Conservation (phyloP, 257 asterid genomes). For the Echium plantagineum region DNA sequence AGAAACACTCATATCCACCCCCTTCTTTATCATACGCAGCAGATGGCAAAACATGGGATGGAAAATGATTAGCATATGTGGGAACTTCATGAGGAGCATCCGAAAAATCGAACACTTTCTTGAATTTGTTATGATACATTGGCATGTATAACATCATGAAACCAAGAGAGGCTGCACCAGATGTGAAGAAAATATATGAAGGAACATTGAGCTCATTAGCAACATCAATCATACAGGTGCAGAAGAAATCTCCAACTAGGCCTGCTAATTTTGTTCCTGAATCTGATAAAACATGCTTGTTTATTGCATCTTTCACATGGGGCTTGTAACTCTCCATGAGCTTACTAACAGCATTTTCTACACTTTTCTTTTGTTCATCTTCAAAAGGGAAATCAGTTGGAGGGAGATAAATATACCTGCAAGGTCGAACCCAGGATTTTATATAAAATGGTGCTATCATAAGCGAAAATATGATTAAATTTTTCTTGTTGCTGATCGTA, state of each 20-base stretch:
- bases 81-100: slow-evolving; percentile 3
- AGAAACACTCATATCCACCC: slow-evolving; percentile 12
- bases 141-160: slow-evolving; percentile 9
- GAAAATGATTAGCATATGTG: slow-evolving; percentile 10
- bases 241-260: slow-evolving; percentile 12
- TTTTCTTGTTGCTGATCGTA: too few species aligned
- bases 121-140: slow-evolving; percentile 4
- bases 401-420: too few species aligned
- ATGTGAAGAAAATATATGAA: slow-evolving; percentile 14
- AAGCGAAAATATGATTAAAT: too few species aligned
- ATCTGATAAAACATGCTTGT: slow-evolving; percentile 2
- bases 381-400: too few species aligned
- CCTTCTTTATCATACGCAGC: background rate
- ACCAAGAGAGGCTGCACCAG: slow-evolving; percentile 14
- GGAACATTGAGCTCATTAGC: too few species aligned
- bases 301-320: slow-evolving; percentile 14
- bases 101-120: slow-evolving; percentile 1
- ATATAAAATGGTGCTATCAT: too few species aligned
- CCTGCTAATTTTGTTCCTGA: slow-evolving; percentile 6
- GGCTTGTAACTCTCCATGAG: slow-evolving; percentile 7
- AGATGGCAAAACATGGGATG: slow-evolving; percentile 1
- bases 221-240: slow-evolving; percentile 15
- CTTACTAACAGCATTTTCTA: too few species aligned
- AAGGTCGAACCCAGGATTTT: too few species aligned
- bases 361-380: too few species aligned